Evolutionary conservation across 495 filamentous ascomycete genomes (phyloP), one percentile per base, ranked within the genome.

Genomic region (Aspergillus funiculosus): DNA sequence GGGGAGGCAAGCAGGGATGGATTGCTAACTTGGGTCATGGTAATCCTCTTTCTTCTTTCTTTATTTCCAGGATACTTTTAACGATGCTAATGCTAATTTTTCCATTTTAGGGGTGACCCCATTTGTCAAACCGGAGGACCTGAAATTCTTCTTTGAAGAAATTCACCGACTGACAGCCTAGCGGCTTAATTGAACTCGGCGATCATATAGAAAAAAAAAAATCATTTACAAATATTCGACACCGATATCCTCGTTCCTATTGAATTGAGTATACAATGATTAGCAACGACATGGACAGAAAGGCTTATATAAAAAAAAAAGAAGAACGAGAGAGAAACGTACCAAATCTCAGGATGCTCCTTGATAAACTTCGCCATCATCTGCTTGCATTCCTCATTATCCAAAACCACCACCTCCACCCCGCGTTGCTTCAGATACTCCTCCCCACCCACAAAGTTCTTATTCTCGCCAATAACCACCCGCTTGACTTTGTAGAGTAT

Each of bases 81-180:
- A 9, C 17, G 18, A 40, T 27, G 11, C 15, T 28, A 4, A 37
- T 54, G 37, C 58, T 67, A 50, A 62, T 34, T 30, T 3, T 5
- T 21, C 40, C 32, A 21, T 34, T 39, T 22, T 39, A 89, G 85
- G 87, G 51, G 86, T 98, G 43, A 97, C 94, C 14, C 92, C 94
- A 2, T 82, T 87, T 45, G 92, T 97, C 19, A 81, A 95, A 49
- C 92, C 92, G 2, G 89, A 96, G 28, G 80, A 95, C 61, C 70
- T 98, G 43, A 87, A 77, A 58, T 94, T 91, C 70, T 98, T 82
- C 75, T 94, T 97, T 50, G 72, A 94, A 63, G 94, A 98, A 66
- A 80, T 96, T 43, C 86, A 94, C 59, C 84, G 87, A 41, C 49
- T 72, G 37, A 66, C 66, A 14, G 52, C 54, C n/a, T n/a, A n/a